Base-by-base conservation (phyloP, 441 rosid species). In the Capsella rubella region DNA sequence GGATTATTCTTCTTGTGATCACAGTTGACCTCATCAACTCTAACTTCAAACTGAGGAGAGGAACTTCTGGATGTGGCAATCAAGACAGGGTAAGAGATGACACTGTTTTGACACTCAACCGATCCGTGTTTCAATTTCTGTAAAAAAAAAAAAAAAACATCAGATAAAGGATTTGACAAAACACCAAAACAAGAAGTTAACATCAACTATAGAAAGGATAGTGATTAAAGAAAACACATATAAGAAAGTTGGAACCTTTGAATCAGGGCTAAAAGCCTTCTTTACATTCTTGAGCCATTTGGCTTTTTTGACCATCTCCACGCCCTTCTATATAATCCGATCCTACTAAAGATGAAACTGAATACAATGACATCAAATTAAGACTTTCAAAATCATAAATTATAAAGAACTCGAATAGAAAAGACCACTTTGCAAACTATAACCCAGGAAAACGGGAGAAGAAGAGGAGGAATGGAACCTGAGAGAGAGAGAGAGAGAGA, bases 281-380 rank as follows among this genome's bases (percentile, higher is more conserved):
- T 84, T 91, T 16, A 92, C 88, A 42, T 82, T 84, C 73, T 93
- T 84, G 70, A 95, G 85, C 99, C 99, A 95, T 71, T 93, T 95
- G 52, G 96, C 95, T 76, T 91, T 92, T 74, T 80, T 87, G 64
- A 96, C 95, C 99, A 95, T 95, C 79, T 81, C 76, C 76, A 29
- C 8, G 4, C 3, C 13, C 43, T 69, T 78, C 83, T 60, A 64
- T 35, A 31, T 34, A 34, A 34, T 32, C 28, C 56, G 73, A 61
- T 73, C 83, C 59, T 73, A 34, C 29, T 70, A 21, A 21, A 25
- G 57, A 67, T 32, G 62, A 68, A n/a, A 53, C 0, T 45, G 59
- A 53, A 21, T 32, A 3, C 3, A 21, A 40, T 64, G 29, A 71
- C 39, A n/a, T 42, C 15, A 42, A 32, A 13, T 42, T 14, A 64